These are phyloP conservation scores for Sapria himalayana DNA, from an alignment of 345 rosid genomes.

Conservation along the genomic window DNA sequence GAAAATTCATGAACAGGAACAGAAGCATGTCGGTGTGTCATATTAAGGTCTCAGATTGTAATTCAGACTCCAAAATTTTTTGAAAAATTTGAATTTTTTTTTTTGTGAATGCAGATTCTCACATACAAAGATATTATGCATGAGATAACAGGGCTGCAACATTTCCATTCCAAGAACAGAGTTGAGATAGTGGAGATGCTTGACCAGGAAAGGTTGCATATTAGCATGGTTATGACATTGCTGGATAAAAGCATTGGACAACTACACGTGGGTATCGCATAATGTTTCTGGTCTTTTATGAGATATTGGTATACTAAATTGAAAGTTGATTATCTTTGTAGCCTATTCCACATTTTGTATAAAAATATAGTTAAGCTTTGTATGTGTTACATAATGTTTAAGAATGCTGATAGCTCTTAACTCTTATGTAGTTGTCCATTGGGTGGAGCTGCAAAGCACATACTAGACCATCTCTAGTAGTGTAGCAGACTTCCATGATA, in stretches of 20 bases:
- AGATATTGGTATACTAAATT: too few relatives aligned
- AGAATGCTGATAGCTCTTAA: too few relatives aligned
- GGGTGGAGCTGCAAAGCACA: too few relatives aligned
- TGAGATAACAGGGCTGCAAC: conserved; percentile 27
- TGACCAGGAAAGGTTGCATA: conserved; percentile 30
- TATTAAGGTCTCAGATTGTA: conserved; percentile 1
- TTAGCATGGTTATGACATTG: conserved; percentile 19
- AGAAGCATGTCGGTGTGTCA: conserved; percentile 43
- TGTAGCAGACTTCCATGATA: too few relatives aligned
- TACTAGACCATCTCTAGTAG: too few relatives aligned
- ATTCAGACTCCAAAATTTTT: not conserved
- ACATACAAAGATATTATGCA: conserved; percentile 29
- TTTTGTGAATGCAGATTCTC: conserved; percentile 28
- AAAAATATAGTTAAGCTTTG: too few relatives aligned
- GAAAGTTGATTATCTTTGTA: too few relatives aligned
- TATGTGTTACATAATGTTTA: too few relatives aligned
- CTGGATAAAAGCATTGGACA: conserved; percentile 31
- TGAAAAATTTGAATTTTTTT: conserved; percentile 8
- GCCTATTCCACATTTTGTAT: too few relatives aligned
- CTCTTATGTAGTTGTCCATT: too few relatives aligned
- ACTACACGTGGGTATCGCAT: conserved; percentile 13
- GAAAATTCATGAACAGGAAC: conserved; percentile 51
- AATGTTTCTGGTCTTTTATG: conserved; percentile 13
- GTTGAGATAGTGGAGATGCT: conserved; percentile 32
- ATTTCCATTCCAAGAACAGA: conserved; percentile 42